Evolutionary conservation across 768 basidiomycete species (phyloP).

Genomic region (Coprinopsis cinerea): DNA sequence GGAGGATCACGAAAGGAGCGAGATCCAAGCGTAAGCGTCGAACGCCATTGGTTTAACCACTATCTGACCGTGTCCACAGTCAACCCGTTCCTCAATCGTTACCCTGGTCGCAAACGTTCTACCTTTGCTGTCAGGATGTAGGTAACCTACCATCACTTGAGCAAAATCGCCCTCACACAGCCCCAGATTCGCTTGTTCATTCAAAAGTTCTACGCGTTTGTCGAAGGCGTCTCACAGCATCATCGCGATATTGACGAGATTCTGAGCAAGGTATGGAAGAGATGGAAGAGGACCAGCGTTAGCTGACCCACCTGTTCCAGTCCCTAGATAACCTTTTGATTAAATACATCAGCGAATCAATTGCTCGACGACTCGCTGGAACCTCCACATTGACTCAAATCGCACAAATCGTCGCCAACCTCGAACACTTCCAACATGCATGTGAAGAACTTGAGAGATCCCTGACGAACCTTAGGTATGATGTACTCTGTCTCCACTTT

Average conservation of each 20-base stretch:
- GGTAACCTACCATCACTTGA: constrained; percentile 14
- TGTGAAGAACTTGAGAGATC: constrained; percentile 82
- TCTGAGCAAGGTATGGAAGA: constrained; percentile 63
- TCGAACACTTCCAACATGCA: constrained; percentile 86
- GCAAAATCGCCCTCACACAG: background rate
- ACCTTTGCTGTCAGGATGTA: constrained; percentile 89
- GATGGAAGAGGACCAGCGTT: background rate
- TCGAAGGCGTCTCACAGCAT: constrained; percentile 90
- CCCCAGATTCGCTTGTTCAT: constrained; percentile 79
- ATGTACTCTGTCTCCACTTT: background rate
- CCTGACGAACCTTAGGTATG: constrained; percentile 73
- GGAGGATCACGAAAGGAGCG: constrained; percentile 54
- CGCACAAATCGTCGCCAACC: constrained; percentile 86
- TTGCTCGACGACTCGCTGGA: constrained; percentile 64
- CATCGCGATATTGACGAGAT: constrained; percentile 90
- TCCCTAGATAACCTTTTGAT: constrained; percentile 82
- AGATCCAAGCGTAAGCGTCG: constrained; percentile 45
- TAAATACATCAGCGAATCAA: constrained; percentile 67
- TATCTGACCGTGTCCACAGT: constrained; percentile 31
- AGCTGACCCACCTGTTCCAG: constrained; percentile 32
- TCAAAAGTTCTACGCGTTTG: constrained; percentile 93
- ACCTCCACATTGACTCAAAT: constrained; percentile 85
- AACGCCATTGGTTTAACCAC: background rate
- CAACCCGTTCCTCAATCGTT: constrained; percentile 60
- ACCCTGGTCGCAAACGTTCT: constrained; percentile 95